Conservation (phyloP, 2,329 filamentous ascomycete species). For the Penicillium italicum region DNA sequence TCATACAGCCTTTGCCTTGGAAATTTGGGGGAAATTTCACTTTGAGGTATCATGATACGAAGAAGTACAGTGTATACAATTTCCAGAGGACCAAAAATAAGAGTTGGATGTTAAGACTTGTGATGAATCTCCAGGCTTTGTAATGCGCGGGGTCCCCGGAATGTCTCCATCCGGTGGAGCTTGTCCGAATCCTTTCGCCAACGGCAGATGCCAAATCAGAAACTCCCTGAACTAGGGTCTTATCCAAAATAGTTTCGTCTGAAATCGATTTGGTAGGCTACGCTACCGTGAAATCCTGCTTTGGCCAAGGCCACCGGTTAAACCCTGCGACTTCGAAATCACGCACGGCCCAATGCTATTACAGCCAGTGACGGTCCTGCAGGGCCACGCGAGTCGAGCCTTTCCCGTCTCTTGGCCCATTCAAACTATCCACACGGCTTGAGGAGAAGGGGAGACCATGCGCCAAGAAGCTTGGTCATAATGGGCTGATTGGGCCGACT, state of each 20-base stretch:
- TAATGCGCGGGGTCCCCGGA: slow-evolving; percentile 4
- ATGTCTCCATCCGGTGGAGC: slow-evolving; percentile 1
- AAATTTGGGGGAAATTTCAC: background rate
- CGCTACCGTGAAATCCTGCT: background rate
- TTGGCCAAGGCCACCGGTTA: slow-evolving; percentile 2
- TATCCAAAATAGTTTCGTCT: background rate
- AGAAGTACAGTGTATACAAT: background rate
- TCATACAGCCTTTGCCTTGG: background rate
- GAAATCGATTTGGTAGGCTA: background rate
- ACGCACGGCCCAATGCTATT: background rate
- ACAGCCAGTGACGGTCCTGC: background rate
- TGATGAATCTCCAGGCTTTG: background rate
- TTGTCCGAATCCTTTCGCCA: background rate
- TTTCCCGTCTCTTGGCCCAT: slow-evolving; percentile 1
- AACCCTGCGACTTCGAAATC: background rate
- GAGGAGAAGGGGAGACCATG: background rate
- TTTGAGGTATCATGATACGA: background rate
- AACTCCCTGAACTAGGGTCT: background rate
- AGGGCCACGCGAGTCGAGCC: background rate
- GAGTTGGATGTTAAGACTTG: too few species aligned
- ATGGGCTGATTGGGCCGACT: slow-evolving; percentile 4
- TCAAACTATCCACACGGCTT: background rate
- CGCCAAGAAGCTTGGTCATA: slow-evolving; percentile 6
- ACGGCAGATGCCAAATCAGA: background rate
- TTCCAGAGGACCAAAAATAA: background rate